Percentiles rank a stretch among this genome's conserved stretches.
Evolutionary conservation across 306 rosid genomes (phyloP).

Genomic region (Castanea crenata): DNA sequence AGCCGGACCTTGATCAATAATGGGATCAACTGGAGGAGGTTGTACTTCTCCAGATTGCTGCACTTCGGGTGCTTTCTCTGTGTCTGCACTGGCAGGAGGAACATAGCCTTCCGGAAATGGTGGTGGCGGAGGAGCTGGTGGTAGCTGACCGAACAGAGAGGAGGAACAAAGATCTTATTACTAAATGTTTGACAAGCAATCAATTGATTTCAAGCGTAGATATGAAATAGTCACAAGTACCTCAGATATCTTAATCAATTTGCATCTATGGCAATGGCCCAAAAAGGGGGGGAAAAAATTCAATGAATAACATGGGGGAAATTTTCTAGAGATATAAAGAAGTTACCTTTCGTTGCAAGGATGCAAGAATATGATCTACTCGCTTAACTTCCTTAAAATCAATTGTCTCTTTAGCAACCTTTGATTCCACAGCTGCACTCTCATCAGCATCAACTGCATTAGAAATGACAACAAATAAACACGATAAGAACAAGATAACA

Average conservation of each 20-base stretch:
- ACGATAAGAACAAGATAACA: slow-evolving; percentile 3
- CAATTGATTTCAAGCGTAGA: not conserved
- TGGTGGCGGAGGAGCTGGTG: slow-evolving; percentile 87
- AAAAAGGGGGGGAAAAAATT: not conserved
- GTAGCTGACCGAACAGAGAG: slow-evolving; percentile 47
- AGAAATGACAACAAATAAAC: slow-evolving; percentile 31
- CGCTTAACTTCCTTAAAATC: slow-evolving; percentile 74
- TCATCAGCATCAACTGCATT: slow-evolving; percentile 77
- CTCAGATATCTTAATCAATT: not conserved
- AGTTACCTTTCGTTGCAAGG: slow-evolving; percentile 76
- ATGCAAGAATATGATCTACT: slow-evolving; percentile 80
- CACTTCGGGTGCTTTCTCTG: slow-evolving; percentile 65
- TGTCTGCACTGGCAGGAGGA: slow-evolving; percentile 52
- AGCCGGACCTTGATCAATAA: slow-evolving; percentile 86
- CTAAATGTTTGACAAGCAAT: not conserved
- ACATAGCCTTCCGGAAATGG: slow-evolving; percentile 88
- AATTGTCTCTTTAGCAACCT: slow-evolving; percentile 66
- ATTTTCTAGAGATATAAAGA: not conserved
- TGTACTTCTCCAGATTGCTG: slow-evolving; percentile 64
- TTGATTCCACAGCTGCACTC: slow-evolving; percentile 46
- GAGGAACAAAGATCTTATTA: not conserved
- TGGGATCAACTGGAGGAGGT: slow-evolving; percentile 72
- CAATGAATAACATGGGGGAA: not conserved
- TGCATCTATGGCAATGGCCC: slow-evolving; percentile 2
- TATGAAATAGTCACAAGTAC: not conserved